A percentile compares a stretch with the other conserved stretches of the same genome.
phyloP scores from a whole-genome alignment of 345 rosid species.

The Jatropha curcas region DNA sequence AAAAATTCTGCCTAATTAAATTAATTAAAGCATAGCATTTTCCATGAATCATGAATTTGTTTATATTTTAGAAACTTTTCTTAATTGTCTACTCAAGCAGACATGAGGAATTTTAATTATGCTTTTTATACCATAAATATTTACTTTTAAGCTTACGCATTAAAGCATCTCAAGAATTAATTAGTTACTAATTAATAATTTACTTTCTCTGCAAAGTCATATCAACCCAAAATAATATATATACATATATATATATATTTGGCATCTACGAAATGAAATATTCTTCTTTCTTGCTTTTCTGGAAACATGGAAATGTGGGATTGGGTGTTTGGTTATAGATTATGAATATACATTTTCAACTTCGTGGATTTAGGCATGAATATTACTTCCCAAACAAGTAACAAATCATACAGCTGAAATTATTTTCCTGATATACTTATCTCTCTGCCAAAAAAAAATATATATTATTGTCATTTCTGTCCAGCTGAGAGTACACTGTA shows the following conservation, averaged over 20 bases:
- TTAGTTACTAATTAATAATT: no score
- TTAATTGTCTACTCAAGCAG: constrained; percentile 27
- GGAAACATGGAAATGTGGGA: background rate
- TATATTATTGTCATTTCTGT: constrained; percentile 3
- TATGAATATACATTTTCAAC: constrained; percentile 10
- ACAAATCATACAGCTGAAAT: background rate
- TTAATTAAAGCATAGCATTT: constrained; percentile 4
- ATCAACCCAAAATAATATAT: constrained; percentile 21
- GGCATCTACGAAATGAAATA: background rate
- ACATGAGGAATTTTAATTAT: constrained; percentile 27
- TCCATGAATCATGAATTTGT: constrained; percentile 32
- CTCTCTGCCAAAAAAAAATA: background rate
- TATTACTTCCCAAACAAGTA: constrained; percentile 2
- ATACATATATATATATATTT: no score
- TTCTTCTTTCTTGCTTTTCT: background rate
- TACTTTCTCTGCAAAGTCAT: constrained; percentile 12
- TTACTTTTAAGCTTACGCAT: background rate
- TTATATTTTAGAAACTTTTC: constrained; percentile 24
- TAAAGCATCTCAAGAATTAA: background rate
- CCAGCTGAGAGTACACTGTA: no score
- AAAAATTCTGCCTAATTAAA: constrained; percentile 25
- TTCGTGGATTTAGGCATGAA: background rate
- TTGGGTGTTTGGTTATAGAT: background rate
- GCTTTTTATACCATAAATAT: background rate
- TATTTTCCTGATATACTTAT: background rate